These are phyloP conservation scores for Diacronema lutheri DNA, from an alignment of 78 protist genomes.

Conservation along the genomic window DNA sequence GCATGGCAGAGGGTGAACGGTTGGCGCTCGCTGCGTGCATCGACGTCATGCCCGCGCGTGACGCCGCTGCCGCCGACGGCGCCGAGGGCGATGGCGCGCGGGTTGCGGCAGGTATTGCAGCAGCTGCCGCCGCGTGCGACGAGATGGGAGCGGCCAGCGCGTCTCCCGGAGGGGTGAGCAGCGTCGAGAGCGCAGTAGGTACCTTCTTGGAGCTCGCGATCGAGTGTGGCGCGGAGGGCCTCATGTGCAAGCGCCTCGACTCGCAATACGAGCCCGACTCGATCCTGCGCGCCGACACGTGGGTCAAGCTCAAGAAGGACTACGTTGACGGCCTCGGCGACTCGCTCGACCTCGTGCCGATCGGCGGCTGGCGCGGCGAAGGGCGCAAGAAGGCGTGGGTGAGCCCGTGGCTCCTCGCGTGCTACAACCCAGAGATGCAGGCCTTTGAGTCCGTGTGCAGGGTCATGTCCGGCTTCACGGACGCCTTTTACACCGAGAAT, in stretches of 20 bases:
- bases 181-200: no score
- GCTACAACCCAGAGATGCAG: conserved; percentile 23
- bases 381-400: conserved; percentile 52
- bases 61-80: neutral
- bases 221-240: conserved; percentile 24
- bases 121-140: no score
- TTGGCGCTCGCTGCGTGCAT: no score
- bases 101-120: no score
- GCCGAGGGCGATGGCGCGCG: neutral
- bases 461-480: conserved; percentile 50
- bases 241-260: conserved; percentile 24
- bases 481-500: conserved; percentile 24
- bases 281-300: neutral
- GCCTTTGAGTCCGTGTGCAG: conserved; percentile 35
- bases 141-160: no score
- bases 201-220: neutral
- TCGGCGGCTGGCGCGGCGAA: conserved; percentile 49
- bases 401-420: conserved; percentile 42
- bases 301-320: conserved; percentile 41
- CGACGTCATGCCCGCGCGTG: no score
- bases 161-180: no score
- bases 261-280: neutral
- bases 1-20: no score
- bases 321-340: conserved; percentile 46
- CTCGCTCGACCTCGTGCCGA: conserved; percentile 50